Evolutionary conservation across 495 filamentous ascomycete species (phyloP).

Genomic region (Chaetomium fimeti): DNA sequence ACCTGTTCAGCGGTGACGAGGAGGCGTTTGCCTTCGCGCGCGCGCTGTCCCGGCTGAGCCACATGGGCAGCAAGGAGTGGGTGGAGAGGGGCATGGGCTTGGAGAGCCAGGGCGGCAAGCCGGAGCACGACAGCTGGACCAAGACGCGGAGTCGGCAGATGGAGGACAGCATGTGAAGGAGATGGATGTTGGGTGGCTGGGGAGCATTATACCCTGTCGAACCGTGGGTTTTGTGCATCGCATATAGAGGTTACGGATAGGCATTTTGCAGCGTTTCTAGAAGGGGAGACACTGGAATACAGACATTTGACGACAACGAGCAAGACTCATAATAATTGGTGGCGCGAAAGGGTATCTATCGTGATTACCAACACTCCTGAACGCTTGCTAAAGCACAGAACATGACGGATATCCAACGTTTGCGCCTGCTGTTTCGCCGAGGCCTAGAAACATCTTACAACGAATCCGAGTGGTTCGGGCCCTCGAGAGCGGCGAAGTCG

Average conservation of each 20-base stretch:
- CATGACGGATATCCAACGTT: not conserved
- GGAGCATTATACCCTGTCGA: slow-evolving; percentile 15
- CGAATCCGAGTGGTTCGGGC: slow-evolving; percentile 5
- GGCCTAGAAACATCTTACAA: slow-evolving; percentile 8
- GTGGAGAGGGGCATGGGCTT: slow-evolving; percentile 80
- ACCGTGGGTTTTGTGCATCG: not conserved
- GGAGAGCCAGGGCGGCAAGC: slow-evolving; percentile 55
- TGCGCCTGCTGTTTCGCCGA: not conserved
- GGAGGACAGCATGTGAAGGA: slow-evolving; percentile 67
- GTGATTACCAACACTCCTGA: not conserved
- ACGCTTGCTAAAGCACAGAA: not conserved
- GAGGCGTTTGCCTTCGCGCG: slow-evolving; percentile 94
- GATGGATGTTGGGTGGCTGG: not conserved
- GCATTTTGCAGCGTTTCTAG: slow-evolving; percentile 16
- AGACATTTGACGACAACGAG: not conserved
- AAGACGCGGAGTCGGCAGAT: slow-evolving; percentile 65
- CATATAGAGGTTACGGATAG: slow-evolving; percentile 3
- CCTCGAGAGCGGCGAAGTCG: slow-evolving; percentile 47
- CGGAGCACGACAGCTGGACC: slow-evolving; percentile 63
- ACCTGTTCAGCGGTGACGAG: slow-evolving; percentile 91
- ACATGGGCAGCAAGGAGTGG: slow-evolving; percentile 96
- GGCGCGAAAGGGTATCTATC: not conserved
- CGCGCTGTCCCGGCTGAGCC: slow-evolving; percentile 75
- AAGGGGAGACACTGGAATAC: not conserved
- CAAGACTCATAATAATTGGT: not conserved